phyloP scores from a whole-genome alignment of 345 rosid species.

The Crucihimalaya himalaica region DNA sequence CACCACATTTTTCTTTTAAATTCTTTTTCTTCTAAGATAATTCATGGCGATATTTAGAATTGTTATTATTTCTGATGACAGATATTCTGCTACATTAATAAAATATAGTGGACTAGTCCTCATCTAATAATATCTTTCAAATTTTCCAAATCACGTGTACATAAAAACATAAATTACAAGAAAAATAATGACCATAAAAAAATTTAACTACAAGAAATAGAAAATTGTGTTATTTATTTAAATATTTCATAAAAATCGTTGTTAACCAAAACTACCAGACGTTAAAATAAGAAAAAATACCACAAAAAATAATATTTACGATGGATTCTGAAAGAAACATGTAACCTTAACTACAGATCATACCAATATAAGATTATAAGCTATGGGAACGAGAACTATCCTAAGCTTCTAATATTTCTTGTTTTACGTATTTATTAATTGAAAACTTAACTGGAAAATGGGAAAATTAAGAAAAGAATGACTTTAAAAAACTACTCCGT shows the following conservation, averaged over 20 bases:
- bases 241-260: background rate
- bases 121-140: constrained; percentile 22
- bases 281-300: background rate
- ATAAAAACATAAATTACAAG: background rate
- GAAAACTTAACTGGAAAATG: background rate
- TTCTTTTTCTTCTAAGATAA: constrained; percentile 35
- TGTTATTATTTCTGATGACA: constrained; percentile 33
- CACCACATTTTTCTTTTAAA: constrained; percentile 32
- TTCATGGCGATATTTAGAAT: constrained; percentile 22
- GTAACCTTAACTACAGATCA: background rate
- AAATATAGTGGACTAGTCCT: constrained; percentile 30
- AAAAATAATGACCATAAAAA: background rate
- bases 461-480: background rate
- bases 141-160: background rate
- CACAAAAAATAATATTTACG: too few relatives aligned
- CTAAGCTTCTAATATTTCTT: background rate
- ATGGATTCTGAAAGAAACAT: too few relatives aligned
- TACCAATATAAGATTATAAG: too few relatives aligned
- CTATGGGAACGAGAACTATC: background rate
- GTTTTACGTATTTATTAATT: background rate
- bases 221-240: background rate
- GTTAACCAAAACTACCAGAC: background rate
- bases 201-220: background rate
- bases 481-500: too few relatives aligned
- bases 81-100: constrained; percentile 15